Evolutionary conservation across 73 alveolate species (phyloP).

Genomic region (Paramecium sonneborni): DNA sequence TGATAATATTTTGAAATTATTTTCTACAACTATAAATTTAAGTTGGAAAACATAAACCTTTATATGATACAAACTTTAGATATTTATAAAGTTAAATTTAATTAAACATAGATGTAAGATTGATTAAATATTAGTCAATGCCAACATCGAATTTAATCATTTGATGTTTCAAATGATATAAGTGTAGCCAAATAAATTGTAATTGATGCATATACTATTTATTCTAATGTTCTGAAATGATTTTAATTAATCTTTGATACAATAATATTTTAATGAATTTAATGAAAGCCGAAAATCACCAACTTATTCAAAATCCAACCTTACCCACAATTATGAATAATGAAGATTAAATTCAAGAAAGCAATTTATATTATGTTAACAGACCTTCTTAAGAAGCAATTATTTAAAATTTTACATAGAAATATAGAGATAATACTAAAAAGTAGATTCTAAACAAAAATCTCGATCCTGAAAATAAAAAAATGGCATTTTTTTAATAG

Average conservation of each 20-base stretch:
- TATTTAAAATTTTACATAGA: neutral
- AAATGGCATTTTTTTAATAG: neutral
- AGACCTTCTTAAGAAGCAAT: neutral
- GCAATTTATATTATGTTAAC: neutral
- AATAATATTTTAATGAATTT: neutral
- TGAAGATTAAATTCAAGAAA: neutral
- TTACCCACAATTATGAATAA: neutral
- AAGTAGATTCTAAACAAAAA: too few relatives aligned
- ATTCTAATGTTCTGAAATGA: slow-evolving; percentile 7
- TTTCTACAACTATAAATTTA: slow-evolving; percentile 73
- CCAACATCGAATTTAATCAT: slow-evolving; percentile 56
- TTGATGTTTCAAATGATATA: slow-evolving; percentile 52
- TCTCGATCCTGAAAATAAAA: neutral
- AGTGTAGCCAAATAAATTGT: slow-evolving; percentile 54
- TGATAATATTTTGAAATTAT: slow-evolving; percentile 54
- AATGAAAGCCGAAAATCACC: neutral
- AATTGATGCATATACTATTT: slow-evolving; percentile 31
- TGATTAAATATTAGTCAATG: slow-evolving; percentile 7
- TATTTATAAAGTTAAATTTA: neutral
- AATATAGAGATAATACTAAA: too few relatives aligned
- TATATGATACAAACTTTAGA: slow-evolving; percentile 76
- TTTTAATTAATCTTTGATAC: neutral
- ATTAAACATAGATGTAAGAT: slow-evolving; percentile 5
- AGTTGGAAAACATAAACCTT: slow-evolving; percentile 76
- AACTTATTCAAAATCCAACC: neutral